Conservation (phyloP, 208 protist genomes). For the Strigomonas culicis region DNA sequence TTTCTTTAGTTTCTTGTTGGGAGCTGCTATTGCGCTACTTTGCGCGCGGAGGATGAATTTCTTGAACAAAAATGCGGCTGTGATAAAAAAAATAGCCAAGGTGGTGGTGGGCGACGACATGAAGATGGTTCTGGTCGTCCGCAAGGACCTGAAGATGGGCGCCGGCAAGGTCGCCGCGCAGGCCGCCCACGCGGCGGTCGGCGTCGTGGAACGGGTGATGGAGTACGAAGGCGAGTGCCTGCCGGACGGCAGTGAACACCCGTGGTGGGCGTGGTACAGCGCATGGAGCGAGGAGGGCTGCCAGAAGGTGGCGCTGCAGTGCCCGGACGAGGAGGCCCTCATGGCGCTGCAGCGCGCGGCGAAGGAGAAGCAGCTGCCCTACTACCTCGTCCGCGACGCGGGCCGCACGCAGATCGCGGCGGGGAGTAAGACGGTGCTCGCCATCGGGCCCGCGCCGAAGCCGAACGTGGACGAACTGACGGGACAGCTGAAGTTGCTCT, state of each 20-base stretch:
- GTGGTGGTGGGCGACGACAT: slow-evolving; percentile 40
- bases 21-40: slow-evolving; percentile 26
- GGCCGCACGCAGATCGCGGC: slow-evolving; percentile 93
- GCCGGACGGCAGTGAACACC: slow-evolving; percentile 12
- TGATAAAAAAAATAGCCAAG: slow-evolving; percentile 4
- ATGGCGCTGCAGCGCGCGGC: slow-evolving; percentile 45
- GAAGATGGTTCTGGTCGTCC: slow-evolving; percentile 93
- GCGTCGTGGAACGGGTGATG: slow-evolving; percentile 65
- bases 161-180: slow-evolving; percentile 96
- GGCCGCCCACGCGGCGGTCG: slow-evolving; percentile 94
- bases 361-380: slow-evolving; percentile 37
- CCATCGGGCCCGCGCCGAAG: slow-evolving; percentile 80
- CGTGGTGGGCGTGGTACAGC: slow-evolving; percentile 67
- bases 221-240: slow-evolving; percentile 11
- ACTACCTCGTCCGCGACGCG: slow-evolving; percentile 85
- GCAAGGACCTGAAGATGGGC: slow-evolving; percentile 94
- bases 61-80: neutral
- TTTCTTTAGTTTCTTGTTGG: slow-evolving; percentile 26
- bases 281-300: slow-evolving; percentile 61
- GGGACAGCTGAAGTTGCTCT: slow-evolving; percentile 89
- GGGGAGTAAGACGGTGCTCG: slow-evolving; percentile 89
- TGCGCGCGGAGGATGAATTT: slow-evolving; percentile 2
- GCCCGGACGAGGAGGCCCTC: slow-evolving; percentile 64
- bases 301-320: slow-evolving; percentile 84
- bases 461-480: slow-evolving; percentile 83